Conservation (phyloP, 345 rosid genomes). For the Capsella bursapastoris region DNA sequence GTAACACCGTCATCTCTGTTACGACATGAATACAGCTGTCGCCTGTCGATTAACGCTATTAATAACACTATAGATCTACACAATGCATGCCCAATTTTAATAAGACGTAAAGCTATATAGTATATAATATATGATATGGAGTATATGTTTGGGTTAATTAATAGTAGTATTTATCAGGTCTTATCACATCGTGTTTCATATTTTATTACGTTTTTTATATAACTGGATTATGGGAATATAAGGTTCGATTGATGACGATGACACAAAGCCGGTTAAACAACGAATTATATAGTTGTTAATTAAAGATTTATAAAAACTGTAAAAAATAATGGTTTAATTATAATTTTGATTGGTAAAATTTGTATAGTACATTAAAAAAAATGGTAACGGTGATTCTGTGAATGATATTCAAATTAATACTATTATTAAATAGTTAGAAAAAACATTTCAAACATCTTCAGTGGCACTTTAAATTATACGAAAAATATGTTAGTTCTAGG, state of each 20-base stretch:
- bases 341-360: not conserved
- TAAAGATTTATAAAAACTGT: too few relatives aligned
- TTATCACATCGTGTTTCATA: not conserved
- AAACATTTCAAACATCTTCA: too few relatives aligned
- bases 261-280: too few relatives aligned
- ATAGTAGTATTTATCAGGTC: not conserved
- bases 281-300: too few relatives aligned
- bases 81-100: not conserved
- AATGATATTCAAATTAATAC: too few relatives aligned
- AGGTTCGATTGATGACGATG: not conserved
- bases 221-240: not conserved
- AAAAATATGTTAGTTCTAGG: too few relatives aligned
- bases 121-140: too few relatives aligned
- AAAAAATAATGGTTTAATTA: not conserved
- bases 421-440: too few relatives aligned
- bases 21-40: slow-evolving; percentile 18
- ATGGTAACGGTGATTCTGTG: too few relatives aligned
- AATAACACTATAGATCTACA: not conserved
- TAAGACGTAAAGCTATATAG: too few relatives aligned
- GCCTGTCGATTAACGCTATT: not conserved
- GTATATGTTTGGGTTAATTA: not conserved
- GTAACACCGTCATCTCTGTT: not conserved
- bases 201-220: not conserved
- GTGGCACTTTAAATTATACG: too few relatives aligned
- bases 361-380: too few relatives aligned